Conservation (phyloP, 345 rosid species). For the Viola odorata region DNA sequence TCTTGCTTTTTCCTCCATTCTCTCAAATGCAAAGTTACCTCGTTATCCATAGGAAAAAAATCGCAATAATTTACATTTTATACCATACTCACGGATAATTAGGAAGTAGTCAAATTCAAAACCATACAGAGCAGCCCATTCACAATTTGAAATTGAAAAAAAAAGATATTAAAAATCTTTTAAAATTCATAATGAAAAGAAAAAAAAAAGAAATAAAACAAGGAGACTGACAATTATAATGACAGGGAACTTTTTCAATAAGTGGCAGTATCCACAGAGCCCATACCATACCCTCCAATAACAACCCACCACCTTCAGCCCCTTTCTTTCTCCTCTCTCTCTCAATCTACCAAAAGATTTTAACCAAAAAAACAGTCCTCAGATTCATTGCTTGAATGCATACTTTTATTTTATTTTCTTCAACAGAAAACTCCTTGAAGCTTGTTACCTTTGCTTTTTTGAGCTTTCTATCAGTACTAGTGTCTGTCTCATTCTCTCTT, state of each 20-base stretch:
- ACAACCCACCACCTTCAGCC: conserved; percentile 33
- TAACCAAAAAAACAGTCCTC: neutral
- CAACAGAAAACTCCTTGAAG: conserved; percentile 12
- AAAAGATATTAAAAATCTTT: neutral
- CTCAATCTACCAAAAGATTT: neutral
- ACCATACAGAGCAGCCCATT: too few relatives aligned
- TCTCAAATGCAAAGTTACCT: too few relatives aligned
- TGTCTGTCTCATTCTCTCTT: neutral
- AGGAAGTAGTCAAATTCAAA: too few relatives aligned
- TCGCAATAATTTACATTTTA: too few relatives aligned
- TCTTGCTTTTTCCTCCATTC: too few relatives aligned
- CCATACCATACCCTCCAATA: conserved; percentile 43
- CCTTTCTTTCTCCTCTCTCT: conserved; percentile 4
- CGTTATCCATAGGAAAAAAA: too few relatives aligned
- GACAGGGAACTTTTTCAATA: conserved; percentile 24
- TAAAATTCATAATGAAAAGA: neutral
- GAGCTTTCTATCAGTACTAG: neutral
- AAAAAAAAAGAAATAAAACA: conserved; percentile 3
- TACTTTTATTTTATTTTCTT: too few relatives aligned
- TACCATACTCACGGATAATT: too few relatives aligned
- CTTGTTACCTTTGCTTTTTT: conserved; percentile 16
- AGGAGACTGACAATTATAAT: conserved; percentile 17
- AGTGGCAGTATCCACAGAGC: conserved; percentile 38
- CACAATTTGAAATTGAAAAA: neutral
- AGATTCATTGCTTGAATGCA: conserved; percentile 22